Evolutionary conservation across 2,329 filamentous ascomycete genomes (phyloP).

Genomic region (Ascochyta clinopodiicola): DNA sequence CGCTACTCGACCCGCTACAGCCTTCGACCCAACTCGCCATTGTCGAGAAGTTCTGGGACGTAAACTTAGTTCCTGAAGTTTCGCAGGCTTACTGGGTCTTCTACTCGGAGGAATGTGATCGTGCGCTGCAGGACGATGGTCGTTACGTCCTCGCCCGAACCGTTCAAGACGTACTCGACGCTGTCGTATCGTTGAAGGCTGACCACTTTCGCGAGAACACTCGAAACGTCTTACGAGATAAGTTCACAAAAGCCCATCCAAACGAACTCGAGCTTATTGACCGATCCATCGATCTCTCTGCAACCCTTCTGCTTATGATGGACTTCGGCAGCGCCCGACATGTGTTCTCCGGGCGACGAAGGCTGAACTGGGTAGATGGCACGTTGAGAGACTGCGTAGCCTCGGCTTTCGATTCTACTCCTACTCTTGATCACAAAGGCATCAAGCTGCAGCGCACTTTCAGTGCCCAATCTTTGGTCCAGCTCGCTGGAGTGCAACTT

Average conservation of each 20-base stretch:
- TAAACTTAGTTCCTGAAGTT: too few relatives aligned
- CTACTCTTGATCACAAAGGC: constrained; percentile 5
- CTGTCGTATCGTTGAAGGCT: constrained; percentile 13
- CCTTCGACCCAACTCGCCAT: too few relatives aligned
- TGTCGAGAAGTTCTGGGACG: too few relatives aligned
- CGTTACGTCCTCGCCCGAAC: constrained; percentile 19
- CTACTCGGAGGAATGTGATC: constrained; percentile 22
- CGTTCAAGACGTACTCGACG: constrained; percentile 28
- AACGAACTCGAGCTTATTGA: constrained; percentile 20
- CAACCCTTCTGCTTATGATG: constrained; percentile 22
- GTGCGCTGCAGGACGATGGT: constrained; percentile 25
- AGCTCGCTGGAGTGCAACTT: constrained; percentile 49
- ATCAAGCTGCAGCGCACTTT: constrained; percentile 22
- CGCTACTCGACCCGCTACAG: too few relatives aligned
- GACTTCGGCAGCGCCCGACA: constrained; percentile 15
- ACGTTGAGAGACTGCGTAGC: constrained; percentile 9
- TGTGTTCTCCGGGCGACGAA: constrained; percentile 13
- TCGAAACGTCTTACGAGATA: background rate
- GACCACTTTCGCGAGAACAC: constrained; percentile 9
- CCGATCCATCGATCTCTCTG: constrained; percentile 24
- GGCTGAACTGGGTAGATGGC: constrained; percentile 13
- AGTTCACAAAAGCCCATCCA: constrained; percentile 8
- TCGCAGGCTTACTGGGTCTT: constrained; percentile 21
- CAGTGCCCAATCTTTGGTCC: constrained; percentile 24
- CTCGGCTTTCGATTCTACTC: constrained; percentile 1